These are phyloP conservation scores for Xanthoconium stramineum DNA, from an alignment of 768 basidiomycete species.

Conservation along the genomic window DNA sequence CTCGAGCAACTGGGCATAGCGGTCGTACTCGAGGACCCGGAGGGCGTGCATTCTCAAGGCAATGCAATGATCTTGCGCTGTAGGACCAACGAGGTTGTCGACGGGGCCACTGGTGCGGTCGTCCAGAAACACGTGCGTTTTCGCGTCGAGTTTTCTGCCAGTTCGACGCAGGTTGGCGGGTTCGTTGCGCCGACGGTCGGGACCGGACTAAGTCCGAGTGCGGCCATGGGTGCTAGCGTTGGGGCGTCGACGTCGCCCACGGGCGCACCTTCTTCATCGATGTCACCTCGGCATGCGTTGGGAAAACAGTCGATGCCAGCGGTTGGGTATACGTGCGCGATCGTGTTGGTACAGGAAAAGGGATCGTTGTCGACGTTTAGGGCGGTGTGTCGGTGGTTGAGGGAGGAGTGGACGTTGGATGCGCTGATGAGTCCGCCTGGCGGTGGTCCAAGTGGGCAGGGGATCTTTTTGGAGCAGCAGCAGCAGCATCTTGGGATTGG, in stretches of 20 bases:
- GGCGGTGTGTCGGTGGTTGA: constrained; percentile 66
- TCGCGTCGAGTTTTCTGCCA: constrained; percentile 68
- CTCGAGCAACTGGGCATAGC: constrained; percentile 63
- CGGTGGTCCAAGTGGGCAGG: constrained; percentile 30
- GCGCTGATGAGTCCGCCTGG: constrained; percentile 28
- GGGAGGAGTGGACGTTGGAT: constrained; percentile 62
- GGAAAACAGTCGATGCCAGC: constrained; percentile 22
- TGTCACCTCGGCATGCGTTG: constrained; percentile 27
- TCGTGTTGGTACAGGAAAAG: constrained; percentile 85
- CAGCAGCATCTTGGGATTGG: constrained; percentile 7
- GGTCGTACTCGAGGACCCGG: constrained; percentile 54
- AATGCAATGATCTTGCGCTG: constrained; percentile 45
- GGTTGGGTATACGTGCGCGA: constrained; percentile 51
- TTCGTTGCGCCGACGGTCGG: constrained; percentile 20
- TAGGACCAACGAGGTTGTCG: constrained; percentile 47
- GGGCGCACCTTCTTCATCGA: constrained; percentile 20
- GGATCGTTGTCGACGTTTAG: constrained; percentile 88
- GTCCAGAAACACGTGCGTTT: constrained; percentile 77
- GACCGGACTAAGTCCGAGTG: constrained; percentile 12
- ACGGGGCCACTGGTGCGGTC: constrained; percentile 36
- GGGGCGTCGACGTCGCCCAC: constrained; percentile 17
- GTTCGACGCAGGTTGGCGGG: constrained; percentile 21
- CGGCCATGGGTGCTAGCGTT: neutral
- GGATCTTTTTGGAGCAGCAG: constrained; percentile 39
- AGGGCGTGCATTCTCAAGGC: constrained; percentile 26